These are phyloP conservation scores for Melampsora larici-populina DNA, from an alignment of 1,284 basidiomycete species.

Conservation along the genomic window DNA sequence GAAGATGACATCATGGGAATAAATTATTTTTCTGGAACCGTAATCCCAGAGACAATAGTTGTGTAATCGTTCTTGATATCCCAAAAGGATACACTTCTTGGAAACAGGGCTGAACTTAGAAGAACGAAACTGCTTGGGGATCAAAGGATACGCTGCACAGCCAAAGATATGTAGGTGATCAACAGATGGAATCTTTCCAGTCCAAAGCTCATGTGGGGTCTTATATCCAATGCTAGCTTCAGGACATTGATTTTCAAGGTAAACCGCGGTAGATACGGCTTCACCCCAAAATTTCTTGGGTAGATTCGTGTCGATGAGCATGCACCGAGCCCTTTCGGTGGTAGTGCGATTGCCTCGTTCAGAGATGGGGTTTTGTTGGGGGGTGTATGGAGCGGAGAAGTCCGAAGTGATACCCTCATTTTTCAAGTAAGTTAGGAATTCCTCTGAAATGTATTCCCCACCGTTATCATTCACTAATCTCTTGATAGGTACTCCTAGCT, in stretches of 20 bases:
- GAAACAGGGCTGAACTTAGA: too few relatives aligned
- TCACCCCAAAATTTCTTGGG: conserved; percentile 54
- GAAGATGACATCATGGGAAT: not conserved
- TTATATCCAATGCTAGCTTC: too few relatives aligned
- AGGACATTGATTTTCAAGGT: conserved; percentile 53
- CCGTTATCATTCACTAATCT: conserved; percentile 53
- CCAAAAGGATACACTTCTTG: not conserved
- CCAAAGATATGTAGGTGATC: not conserved
- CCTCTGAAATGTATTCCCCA: conserved; percentile 45
- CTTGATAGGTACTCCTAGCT: conserved; percentile 51
- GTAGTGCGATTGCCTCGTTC: conserved; percentile 52
- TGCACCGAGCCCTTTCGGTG: conserved; percentile 48
- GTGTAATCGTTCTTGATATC: not conserved
- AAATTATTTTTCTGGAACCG: not conserved
- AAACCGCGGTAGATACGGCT: conserved; percentile 51
- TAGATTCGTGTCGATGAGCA: conserved; percentile 50
- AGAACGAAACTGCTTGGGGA: too few relatives aligned
- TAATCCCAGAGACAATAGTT: not conserved
- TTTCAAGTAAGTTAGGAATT: conserved; percentile 50
- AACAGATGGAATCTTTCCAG: not conserved
- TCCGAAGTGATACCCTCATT: conserved; percentile 51
- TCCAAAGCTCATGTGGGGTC: not conserved
- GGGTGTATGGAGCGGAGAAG: conserved; percentile 54
- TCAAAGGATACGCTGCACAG: not conserved
- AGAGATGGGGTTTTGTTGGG: conserved; percentile 39